Conservation (phyloP, 2,329 filamentous ascomycete genomes). For the Colletotrichum kahawae region DNA sequence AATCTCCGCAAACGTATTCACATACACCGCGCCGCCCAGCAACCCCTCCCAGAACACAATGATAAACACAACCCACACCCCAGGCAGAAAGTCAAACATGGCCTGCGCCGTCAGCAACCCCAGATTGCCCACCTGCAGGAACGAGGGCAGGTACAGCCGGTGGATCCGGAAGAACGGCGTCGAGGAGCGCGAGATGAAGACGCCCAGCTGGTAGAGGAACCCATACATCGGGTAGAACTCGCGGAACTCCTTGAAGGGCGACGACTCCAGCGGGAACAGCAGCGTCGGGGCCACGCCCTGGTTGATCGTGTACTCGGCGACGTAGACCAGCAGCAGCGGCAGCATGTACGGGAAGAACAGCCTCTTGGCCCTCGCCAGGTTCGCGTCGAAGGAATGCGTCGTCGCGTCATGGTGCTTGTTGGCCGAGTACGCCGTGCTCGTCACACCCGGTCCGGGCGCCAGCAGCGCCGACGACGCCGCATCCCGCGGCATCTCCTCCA, state of each 20-base stretch:
- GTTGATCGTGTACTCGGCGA: constrained; percentile 97
- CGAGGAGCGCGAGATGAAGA: constrained; percentile 92
- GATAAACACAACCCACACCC: constrained; percentile 82
- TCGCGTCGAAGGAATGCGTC: constrained; percentile 40
- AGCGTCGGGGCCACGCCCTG: constrained; percentile 91
- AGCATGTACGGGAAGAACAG: constrained; percentile 87
- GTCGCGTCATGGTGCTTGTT: constrained; percentile 30
- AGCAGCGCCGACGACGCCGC: constrained; percentile 55
- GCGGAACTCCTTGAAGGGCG: constrained; percentile 82
- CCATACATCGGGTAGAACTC: constrained; percentile 95
- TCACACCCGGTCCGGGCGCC: constrained; percentile 44
- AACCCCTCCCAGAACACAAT: constrained; percentile 95
- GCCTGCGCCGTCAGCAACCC: constrained; percentile 76
- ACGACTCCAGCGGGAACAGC: constrained; percentile 77
- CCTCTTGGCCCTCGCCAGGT: constrained; percentile 68
- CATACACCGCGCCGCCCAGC: constrained; percentile 89
- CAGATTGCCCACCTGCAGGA: constrained; percentile 84
- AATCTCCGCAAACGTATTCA: constrained; percentile 95
- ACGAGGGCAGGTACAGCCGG: constrained; percentile 78
- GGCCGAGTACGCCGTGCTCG: constrained; percentile 44
- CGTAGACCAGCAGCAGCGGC: constrained; percentile 88
- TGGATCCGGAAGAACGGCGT: constrained; percentile 86
- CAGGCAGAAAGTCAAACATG: constrained; percentile 81
- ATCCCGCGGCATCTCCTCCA: constrained; percentile 38
- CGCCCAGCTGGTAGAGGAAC: constrained; percentile 92